A percentile compares a stretch with the other conserved stretches of the same genome.
phyloP scores from a whole-genome alignment of 148 eudicot species.

The Rhododendron ferrugineum region DNA sequence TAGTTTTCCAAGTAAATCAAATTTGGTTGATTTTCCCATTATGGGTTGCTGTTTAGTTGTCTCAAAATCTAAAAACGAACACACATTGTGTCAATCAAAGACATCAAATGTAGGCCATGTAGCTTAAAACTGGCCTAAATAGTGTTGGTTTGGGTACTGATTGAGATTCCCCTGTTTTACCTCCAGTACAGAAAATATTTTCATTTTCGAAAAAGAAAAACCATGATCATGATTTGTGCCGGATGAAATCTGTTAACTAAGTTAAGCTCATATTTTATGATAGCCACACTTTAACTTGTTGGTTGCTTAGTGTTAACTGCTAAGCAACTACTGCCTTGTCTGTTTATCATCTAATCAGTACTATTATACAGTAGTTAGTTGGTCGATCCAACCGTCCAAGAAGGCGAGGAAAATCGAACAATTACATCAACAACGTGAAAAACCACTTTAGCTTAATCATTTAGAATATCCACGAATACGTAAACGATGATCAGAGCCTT shows the following conservation, averaged over 20 bases:
- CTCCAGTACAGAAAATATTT: neutral
- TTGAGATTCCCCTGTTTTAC: neutral
- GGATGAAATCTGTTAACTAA: neutral
- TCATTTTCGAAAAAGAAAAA: neutral
- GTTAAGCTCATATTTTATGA: neutral
- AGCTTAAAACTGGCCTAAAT: neutral
- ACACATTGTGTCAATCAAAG: neutral
- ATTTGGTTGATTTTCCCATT: neutral
- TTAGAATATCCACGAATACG: neutral
- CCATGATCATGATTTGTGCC: neutral
- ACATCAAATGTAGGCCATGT: neutral
- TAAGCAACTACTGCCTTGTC: neutral
- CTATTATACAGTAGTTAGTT: neutral
- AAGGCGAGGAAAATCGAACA: neutral
- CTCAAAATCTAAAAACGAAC: neutral
- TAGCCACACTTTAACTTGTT: neutral
- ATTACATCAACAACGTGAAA: neutral
- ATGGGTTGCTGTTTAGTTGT: neutral
- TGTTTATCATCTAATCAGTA: neutral
- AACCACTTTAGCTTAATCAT: neutral
- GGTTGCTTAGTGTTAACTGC: neutral
- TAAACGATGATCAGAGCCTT: too few species aligned
- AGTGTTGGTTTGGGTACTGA: neutral
- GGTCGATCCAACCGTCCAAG: too few species aligned
- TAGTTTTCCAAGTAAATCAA: neutral